A percentile compares a stretch with the other conserved stretches of the same genome.
Evolutionary conservation across 257 asterid species (phyloP).

Genomic region (Jacaranda mimosifolia): DNA sequence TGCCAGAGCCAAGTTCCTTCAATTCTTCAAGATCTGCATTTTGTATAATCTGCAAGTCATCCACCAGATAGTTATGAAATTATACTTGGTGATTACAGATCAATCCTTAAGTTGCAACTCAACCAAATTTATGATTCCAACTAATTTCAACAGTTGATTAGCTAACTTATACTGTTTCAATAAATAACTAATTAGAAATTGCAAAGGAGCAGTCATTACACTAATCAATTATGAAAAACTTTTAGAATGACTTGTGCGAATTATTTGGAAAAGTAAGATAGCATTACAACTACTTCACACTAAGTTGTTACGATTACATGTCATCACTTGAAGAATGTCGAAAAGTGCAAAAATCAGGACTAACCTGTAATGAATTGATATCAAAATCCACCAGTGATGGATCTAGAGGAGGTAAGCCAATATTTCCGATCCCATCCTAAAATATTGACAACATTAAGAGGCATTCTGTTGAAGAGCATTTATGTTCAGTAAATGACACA

Average conservation of each 20-base stretch:
- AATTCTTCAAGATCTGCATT: constrained; percentile 56
- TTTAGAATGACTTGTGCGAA: not conserved
- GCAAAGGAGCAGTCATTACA: constrained; percentile 8
- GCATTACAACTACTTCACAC: constrained; percentile 25
- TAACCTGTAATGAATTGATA: constrained; percentile 80
- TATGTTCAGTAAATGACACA: constrained; percentile 12
- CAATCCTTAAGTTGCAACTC: not conserved
- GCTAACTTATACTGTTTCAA: constrained; percentile 16
- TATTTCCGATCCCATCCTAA: constrained; percentile 65
- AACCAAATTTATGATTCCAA: constrained; percentile 17
- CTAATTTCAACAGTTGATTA: not conserved
- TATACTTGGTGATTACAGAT: constrained; percentile 24
- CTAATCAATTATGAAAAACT: not conserved
- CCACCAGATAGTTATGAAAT: constrained; percentile 27
- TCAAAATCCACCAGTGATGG: constrained; percentile 68
- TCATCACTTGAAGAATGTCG: constrained; percentile 9
- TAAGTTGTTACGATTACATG: constrained; percentile 25
- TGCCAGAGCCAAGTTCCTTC: constrained; percentile 60
- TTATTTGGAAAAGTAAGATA: not conserved
- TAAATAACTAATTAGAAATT: not conserved
- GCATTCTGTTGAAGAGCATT: constrained; percentile 12
- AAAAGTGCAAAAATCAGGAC: constrained; percentile 37
- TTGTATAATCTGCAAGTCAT: constrained; percentile 50
- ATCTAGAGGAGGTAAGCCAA: constrained; percentile 69
- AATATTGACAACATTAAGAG: constrained; percentile 35